Conservation (phyloP, 148 eudicot genomes). For the Chenopodium album region DNA sequence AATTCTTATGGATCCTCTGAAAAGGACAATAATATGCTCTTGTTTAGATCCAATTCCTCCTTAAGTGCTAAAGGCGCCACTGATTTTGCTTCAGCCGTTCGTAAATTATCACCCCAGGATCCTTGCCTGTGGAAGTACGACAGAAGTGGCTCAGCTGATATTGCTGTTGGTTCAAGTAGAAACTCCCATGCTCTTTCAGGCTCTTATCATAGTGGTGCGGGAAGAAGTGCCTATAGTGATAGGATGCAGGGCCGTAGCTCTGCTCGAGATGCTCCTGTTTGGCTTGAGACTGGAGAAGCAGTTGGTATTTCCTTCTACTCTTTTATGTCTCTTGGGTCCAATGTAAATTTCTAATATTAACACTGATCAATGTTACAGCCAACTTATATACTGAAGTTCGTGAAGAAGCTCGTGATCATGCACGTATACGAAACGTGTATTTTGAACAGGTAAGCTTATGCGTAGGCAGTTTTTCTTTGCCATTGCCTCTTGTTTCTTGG, state of each 20-base stretch:
- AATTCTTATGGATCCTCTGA: constrained; percentile 52
- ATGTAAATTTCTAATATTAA: constrained; percentile 39
- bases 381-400: constrained; percentile 84
- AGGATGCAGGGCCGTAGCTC: constrained; percentile 60
- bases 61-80: constrained; percentile 54
- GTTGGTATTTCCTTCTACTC: constrained; percentile 62
- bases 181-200: constrained; percentile 62
- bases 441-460: constrained; percentile 79
- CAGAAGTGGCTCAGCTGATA: constrained; percentile 60
- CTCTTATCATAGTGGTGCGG: constrained; percentile 55
- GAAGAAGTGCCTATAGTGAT: constrained; percentile 54
- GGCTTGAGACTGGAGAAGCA: constrained; percentile 99
- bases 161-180: constrained; percentile 72
- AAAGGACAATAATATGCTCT: constrained; percentile 49
- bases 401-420: constrained; percentile 93
- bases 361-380: constrained; percentile 61
- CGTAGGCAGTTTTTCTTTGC: neutral
- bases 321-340: neutral
- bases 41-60: constrained; percentile 57
- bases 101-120: constrained; percentile 79
- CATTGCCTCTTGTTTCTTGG: neutral
- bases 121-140: constrained; percentile 70
- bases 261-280: constrained; percentile 64
- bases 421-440: constrained; percentile 80
- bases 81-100: constrained; percentile 95